Evolutionary conservation across 305 asterid genomes (phyloP).

Genomic region (Solanum hybrid): DNA sequence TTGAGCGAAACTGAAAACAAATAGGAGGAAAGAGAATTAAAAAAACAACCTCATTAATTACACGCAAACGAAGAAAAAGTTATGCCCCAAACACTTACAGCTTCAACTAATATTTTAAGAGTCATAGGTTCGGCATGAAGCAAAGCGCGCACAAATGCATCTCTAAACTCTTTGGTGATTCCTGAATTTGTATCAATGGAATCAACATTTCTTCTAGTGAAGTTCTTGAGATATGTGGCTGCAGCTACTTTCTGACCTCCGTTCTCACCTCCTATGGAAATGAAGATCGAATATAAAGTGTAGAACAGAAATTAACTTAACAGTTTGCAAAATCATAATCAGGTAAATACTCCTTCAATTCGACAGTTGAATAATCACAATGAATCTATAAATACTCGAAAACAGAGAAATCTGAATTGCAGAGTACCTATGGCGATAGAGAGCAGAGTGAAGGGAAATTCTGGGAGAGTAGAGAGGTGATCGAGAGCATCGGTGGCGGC

Average conservation of each 20-base stretch:
- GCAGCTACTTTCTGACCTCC: slow-evolving; percentile 29
- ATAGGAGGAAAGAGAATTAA: not conserved
- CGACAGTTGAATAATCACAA: not conserved
- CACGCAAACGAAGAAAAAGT: not conserved
- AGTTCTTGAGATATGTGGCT: slow-evolving; percentile 36
- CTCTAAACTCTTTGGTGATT: slow-evolving; percentile 27
- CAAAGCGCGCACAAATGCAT: slow-evolving; percentile 23
- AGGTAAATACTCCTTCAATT: not conserved
- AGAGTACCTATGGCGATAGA: slow-evolving; percentile 20
- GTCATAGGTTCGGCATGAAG: slow-evolving; percentile 24
- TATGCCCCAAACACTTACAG: slow-evolving; percentile 12
- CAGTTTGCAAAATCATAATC: not conserved
- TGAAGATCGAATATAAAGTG: not conserved
- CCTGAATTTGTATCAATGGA: not conserved
- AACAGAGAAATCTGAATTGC: not conserved
- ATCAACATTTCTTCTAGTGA: slow-evolving; percentile 21
- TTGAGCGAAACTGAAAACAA: slow-evolving; percentile 25
- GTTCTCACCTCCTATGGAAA: slow-evolving; percentile 18
- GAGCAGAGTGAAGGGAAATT: slow-evolving; percentile 24
- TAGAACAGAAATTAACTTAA: not conserved
- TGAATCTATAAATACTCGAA: not conserved
- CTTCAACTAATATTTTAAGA: slow-evolving; percentile 30
- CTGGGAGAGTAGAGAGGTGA: slow-evolving; percentile 19
- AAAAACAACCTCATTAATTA: not conserved
- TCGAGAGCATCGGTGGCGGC: slow-evolving; percentile 29